Evolutionary conservation across 2,329 filamentous ascomycete species (phyloP), one percentile per base, ranked within the genome.

Genomic region (Cylindrodendrum hubeiense): DNA sequence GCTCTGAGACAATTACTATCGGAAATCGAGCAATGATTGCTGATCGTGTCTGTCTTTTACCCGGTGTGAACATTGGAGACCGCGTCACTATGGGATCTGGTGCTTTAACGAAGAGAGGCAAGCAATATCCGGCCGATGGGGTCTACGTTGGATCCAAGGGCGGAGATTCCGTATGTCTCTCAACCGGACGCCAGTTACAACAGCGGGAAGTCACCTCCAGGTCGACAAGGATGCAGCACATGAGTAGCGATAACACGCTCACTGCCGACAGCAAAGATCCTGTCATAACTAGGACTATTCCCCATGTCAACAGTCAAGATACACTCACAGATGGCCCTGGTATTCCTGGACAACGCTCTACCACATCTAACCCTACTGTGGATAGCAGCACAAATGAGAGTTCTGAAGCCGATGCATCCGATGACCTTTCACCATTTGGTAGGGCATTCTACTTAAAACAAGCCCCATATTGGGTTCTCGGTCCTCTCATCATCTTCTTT

Each of bases 1-100:
- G 86, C 1, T 84, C 83, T 12, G 84, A 85, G 13, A 77, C 70
- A 6, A 79, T 89, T 50, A 79, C 75, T 12, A 82, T 89, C 52
- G 74, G 78, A 6, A 81, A 84, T 60, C 78, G 83, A 2, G 81
- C 85, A 21, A 89, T 89, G 86, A 83, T 89, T 63, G 86, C 86
- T 3, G 87, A 89, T 69, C 82, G 86, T 22, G 86, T 86, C 1
- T 80, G 83, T 3, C 77, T 87, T 17, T 79, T 86, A 7, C 86
- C 87, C 3, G 86, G 86, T 19, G 82, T 86, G 5, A 77, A 78
- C 5, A 75, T 89, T 30, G 86, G 84, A 3, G 77, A 84, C 47
- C 76, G 79, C 46, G 79, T 84, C 1, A 83, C 86, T 17, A 82
- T 89, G 74, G 87, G 87, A 2, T 87, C 85, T 28, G 87, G 86